A percentile compares a stretch with the other conserved stretches of the same genome.
Conservation (phyloP, 345 rosid species). For the Hibiscus mutabilis region DNA sequence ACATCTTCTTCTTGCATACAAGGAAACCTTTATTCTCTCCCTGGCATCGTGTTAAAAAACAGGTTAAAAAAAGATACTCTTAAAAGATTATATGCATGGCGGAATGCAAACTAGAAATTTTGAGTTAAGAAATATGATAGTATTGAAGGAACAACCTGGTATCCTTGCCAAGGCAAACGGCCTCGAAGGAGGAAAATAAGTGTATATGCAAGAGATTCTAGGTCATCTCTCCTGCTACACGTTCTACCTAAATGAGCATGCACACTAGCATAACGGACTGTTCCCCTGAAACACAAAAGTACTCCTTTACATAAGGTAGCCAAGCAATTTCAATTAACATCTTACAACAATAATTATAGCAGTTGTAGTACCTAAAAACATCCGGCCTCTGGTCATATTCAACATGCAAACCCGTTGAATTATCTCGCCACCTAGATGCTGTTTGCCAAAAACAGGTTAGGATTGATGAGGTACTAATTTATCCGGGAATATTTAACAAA, state of each 20-base stretch:
- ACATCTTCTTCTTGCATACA: conserved; percentile 79
- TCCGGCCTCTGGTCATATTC: conserved; percentile 80
- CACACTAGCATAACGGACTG: conserved; percentile 73
- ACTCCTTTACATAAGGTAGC: not conserved
- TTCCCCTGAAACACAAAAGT: conserved; percentile 43
- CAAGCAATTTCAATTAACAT: not conserved
- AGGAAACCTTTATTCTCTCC: conserved; percentile 72
- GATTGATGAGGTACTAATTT: conserved; percentile 1
- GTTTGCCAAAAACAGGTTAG: conserved; percentile 15
- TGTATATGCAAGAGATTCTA: conserved; percentile 81
- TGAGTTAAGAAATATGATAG: not conserved
- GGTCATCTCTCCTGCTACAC: conserved; percentile 72
- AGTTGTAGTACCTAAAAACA: conserved; percentile 50
- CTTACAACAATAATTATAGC: not conserved
- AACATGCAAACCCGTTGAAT: conserved; percentile 49
- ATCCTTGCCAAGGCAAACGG: conserved; percentile 83
- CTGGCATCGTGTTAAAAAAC: conserved; percentile 26
- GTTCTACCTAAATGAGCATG: conserved; percentile 82
- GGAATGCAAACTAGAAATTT: not conserved
- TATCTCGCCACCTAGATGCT: conserved; percentile 64
- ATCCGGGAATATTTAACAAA: not conserved
- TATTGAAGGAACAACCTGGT: conserved; percentile 38
- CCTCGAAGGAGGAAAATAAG: conserved; percentile 71
- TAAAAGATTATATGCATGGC: not conserved
- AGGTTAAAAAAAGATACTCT: not conserved